Conservation (phyloP, 2,329 filamentous ascomycete species). For the Drechslerella coelobrocha region DNA sequence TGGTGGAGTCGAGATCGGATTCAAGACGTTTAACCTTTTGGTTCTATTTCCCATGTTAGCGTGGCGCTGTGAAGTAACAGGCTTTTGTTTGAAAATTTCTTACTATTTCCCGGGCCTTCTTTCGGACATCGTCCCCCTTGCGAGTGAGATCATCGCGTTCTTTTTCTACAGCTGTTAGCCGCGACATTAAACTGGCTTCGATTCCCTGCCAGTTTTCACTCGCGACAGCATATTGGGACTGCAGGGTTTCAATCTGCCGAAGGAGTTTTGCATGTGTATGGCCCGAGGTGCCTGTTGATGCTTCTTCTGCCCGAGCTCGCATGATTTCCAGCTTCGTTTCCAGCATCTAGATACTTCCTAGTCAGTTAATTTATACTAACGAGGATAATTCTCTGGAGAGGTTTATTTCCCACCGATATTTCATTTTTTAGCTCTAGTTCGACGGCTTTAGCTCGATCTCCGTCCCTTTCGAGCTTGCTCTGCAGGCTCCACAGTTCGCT, state of each 20-base stretch:
- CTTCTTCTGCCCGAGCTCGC: conserved; percentile 84
- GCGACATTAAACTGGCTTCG: conserved; percentile 80
- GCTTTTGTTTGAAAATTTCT: conserved; percentile 56
- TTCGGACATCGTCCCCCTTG: conserved; percentile 84
- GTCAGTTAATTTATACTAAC: conserved; percentile 54
- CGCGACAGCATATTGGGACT: conserved; percentile 91
- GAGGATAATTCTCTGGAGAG: neutral
- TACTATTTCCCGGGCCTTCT: conserved; percentile 86
- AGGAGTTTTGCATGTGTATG: conserved; percentile 88
- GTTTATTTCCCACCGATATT: conserved; percentile 61
- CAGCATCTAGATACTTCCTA: conserved; percentile 64
- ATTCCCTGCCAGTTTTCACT: conserved; percentile 98
- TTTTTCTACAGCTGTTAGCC: conserved; percentile 79
- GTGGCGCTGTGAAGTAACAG: neutral
- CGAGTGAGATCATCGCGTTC: conserved; percentile 85
- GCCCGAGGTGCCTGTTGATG: conserved; percentile 78
- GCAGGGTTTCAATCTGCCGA: conserved; percentile 91
- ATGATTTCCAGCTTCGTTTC: conserved; percentile 91
- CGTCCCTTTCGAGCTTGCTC: conserved; percentile 77
- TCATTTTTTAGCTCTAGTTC: conserved; percentile 76
- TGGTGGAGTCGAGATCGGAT: conserved; percentile 78
- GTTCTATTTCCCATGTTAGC: conserved; percentile 62
- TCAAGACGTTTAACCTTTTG: conserved; percentile 72
- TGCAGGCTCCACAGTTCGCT: conserved; percentile 69
- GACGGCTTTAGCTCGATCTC: conserved; percentile 73